Evolutionary conservation across 192 early-diverging fungal species (phyloP), one percentile per base, ranked within the genome.

Genomic region (Pilaira anomala): DNA sequence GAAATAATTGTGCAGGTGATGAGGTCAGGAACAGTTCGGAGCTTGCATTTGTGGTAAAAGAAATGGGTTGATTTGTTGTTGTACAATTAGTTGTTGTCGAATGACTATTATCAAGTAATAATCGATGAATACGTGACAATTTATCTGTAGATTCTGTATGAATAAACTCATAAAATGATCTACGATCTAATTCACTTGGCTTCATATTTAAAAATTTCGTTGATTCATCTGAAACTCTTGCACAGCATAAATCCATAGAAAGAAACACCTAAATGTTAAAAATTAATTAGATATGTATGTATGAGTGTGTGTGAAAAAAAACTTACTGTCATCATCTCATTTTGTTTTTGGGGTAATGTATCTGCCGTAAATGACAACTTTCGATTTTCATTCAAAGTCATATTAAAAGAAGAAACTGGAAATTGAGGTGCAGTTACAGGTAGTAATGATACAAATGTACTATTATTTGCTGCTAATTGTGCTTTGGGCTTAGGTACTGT

Each of bases 171-270:
- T 78, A 76, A 12, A 84, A 57, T 2, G 83, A 69, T 48, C 78
- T 71, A 53, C 82, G 76, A 13, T 74, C 68, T 25, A 84, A 68
- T 40, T 78, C 75, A 24, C 72, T 67, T 1, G 83, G 78, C 51
- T 79, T 73, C 44, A 73, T 75, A 11, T 76, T 78, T 60, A 78
- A 67, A 16, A 80, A 63, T 9, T 66, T 72, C 7, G 77, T 54
- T 1, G 72, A 78, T 48, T 81, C 83, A 55, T 84, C 80, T 5
- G 80, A 81, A 19, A 77, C 78, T 21, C 76, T 66, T 7, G 83
- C 80, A 42, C 80, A 84, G 45, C 76, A 67, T 22, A 77, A 48
- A 26, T 76, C 72, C 73, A 77, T 76, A 3, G 83, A 74, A 28
- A 84, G 60, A 62, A 81, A 80, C 9, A 70, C 50, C 68, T 70